phyloP scores from a whole-genome alignment of 192 early-diverging fungal genomes.

The Backusella luteola region DNA sequence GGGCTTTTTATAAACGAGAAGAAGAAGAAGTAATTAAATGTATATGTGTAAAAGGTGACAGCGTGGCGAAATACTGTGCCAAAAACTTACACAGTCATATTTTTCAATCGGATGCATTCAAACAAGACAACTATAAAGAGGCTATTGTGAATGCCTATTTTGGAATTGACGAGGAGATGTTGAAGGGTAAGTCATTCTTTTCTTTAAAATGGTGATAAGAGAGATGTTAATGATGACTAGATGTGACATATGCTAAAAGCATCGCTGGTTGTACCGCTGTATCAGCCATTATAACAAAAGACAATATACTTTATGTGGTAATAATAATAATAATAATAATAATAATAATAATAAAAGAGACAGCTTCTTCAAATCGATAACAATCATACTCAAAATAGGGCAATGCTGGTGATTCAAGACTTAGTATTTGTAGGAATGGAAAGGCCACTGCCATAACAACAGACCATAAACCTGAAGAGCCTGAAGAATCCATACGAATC shows the following conservation, averaged over 20 bases:
- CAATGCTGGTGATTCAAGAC: slow-evolving; percentile 96
- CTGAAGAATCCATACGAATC: slow-evolving; percentile 82
- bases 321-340: not conserved
- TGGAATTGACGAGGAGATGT: slow-evolving; percentile 73
- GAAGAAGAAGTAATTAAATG: not conserved
- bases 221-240: no score
- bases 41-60: slow-evolving; percentile 42
- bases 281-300: slow-evolving; percentile 15
- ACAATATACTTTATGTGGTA: slow-evolving; percentile 32
- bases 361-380: no score
- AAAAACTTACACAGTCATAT: slow-evolving; percentile 73
- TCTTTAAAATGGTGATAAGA: no score
- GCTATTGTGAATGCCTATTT: slow-evolving; percentile 87
- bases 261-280: slow-evolving; percentile 96
- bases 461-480: slow-evolving; percentile 95
- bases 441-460: slow-evolving; percentile 71
- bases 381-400: not conserved
- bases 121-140: slow-evolving; percentile 56
- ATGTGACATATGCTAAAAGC: slow-evolving; percentile 43
- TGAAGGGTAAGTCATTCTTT: slow-evolving; percentile 45
- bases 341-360: not conserved
- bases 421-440: slow-evolving; percentile 79
- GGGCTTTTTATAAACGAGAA: not conserved
- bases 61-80: slow-evolving; percentile 84
- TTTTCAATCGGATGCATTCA: slow-evolving; percentile 60